Percentiles rank a stretch among this genome's conserved stretches.
These are phyloP conservation scores for Hypoxylon rubiginosum DNA, from an alignment of 2,329 filamentous ascomycete genomes.

Conservation along the genomic window DNA sequence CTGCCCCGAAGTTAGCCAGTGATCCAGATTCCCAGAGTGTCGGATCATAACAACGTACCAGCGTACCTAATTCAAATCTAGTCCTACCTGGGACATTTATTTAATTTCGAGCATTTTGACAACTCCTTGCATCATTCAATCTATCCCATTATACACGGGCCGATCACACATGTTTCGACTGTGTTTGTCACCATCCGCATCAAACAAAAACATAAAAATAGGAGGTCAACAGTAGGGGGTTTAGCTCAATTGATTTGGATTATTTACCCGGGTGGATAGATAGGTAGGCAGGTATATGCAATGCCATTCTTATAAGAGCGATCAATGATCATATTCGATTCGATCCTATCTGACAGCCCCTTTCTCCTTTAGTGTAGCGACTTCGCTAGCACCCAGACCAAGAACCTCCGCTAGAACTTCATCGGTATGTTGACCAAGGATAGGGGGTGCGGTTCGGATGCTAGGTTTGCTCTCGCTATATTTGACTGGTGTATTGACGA, in stretches of 20 bases:
- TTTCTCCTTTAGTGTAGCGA: slow-evolving; percentile 72
- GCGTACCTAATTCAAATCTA: not conserved
- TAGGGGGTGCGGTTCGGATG: slow-evolving; percentile 83
- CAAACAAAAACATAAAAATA: no score
- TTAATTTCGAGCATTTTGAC: not conserved
- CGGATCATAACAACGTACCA: slow-evolving; percentile 1
- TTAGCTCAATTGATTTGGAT: no score
- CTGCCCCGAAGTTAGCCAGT: slow-evolving; percentile 8
- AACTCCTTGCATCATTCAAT: not conserved
- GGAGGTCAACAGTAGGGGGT: no score
- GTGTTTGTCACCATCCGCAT: no score
- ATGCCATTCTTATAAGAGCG: not conserved
- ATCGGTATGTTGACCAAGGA: slow-evolving; percentile 87
- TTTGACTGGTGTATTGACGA: slow-evolving; percentile 96
- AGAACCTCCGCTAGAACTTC: slow-evolving; percentile 78
- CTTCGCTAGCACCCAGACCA: slow-evolving; percentile 69
- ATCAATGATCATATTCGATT: not conserved
- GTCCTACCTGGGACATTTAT: not conserved
- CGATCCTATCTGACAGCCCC: slow-evolving; percentile 71
- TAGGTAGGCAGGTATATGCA: not conserved
- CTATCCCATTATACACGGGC: no score
- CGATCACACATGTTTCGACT: no score
- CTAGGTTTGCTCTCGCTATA: slow-evolving; percentile 86
- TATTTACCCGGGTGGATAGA: no score
- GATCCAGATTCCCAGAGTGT: not conserved